Percentiles rank a stretch among this genome's conserved stretches.
These are phyloP conservation scores for Eucalyptus albens DNA, from an alignment of 345 rosid species.

Conservation along the genomic window DNA sequence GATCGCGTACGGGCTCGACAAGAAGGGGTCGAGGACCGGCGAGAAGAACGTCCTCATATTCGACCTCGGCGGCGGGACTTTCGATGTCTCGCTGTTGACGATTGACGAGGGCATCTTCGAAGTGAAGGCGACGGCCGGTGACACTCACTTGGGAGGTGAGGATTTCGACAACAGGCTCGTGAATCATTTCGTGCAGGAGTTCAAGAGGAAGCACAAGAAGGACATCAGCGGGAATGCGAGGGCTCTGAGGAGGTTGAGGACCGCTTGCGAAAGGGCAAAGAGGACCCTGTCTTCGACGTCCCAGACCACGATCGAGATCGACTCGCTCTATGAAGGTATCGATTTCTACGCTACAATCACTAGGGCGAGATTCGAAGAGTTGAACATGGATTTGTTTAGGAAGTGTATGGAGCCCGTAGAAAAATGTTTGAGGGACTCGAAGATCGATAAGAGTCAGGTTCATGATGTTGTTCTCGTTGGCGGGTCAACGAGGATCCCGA, in stretches of 20 bases:
- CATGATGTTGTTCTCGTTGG: conserved; percentile 7
- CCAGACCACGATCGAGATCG: conserved; percentile 7
- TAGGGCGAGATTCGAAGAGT: conserved; percentile 2
- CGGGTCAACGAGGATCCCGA: conserved; percentile 4
- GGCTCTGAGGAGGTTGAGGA: conserved; percentile 5
- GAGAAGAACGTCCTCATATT: conserved; percentile 7
- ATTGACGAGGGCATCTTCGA: conserved; percentile 14
- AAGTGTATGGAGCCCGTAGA: conserved; percentile 7
- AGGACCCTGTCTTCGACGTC: conserved; percentile 4
- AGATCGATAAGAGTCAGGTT: conserved; percentile 2
- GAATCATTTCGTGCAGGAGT: conserved; percentile 7
- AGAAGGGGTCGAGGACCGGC: background rate
- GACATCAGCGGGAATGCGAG: conserved; percentile 5
- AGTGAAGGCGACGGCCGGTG: conserved; percentile 16
- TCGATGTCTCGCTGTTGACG: conserved; percentile 3
- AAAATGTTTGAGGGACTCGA: background rate
- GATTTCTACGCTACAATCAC: conserved; percentile 9
- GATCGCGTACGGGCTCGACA: conserved; percentile 8
- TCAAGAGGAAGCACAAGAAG: conserved; percentile 5
- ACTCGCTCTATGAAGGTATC: conserved; percentile 3
- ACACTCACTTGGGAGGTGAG: conserved; percentile 9
- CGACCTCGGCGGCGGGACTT: conserved; percentile 10
- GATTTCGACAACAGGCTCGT: conserved; percentile 8
- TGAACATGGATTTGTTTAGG: conserved; percentile 11
- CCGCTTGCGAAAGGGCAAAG: conserved; percentile 5